Evolutionary conservation across 192 early-diverging fungal genomes (phyloP), one percentile per base, ranked within the genome.

Genomic region (Spinellus fusiger): DNA sequence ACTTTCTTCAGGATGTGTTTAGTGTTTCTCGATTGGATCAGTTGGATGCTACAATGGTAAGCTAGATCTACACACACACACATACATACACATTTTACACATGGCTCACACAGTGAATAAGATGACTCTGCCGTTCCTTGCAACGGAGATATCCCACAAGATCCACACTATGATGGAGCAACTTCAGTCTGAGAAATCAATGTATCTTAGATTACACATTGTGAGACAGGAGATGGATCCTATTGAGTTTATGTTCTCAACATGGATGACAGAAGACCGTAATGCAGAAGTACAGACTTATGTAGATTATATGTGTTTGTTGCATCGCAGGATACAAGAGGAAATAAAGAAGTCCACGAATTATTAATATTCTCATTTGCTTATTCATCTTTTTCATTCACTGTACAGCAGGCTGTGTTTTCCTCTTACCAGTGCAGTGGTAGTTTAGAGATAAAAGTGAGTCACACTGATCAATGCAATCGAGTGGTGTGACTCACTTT

Each of bases 161-260:
- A 61, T 94, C n/a, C 82, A 81, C 31, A 71, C 77, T 3, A 84
- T 95, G 26, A 76, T 85, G 0, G 65, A 62, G 15, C 74, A 88
- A 33, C 62, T 95, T 47, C 83, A 90, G 55, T 64, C 76, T 0
- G 76, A 84, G 26, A 79, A 92, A 6, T 69, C 78, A 9, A 82
- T 81, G 22, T 89, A 84, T 71, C 64, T 90, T 44, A 72, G 80
- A 29, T 59, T 96, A 25, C 84, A 85, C 44, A 75, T 98, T 52
- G 84, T 92, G n/a, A 86, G 96, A n/a, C 92, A 95, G 64, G 86
- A 89, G 44, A 70, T 89, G 61, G 96, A 96, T 62, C 84, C 84
- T 54, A 54, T 78, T 4, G 96, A 98, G 61, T 76, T 86, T 15
- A 84, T 89, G 49, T 94, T 95, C 73, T 79, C 83, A 10, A 82